phyloP scores from a whole-genome alignment of 345 rosid genomes.

The Passiflora organensis region DNA sequence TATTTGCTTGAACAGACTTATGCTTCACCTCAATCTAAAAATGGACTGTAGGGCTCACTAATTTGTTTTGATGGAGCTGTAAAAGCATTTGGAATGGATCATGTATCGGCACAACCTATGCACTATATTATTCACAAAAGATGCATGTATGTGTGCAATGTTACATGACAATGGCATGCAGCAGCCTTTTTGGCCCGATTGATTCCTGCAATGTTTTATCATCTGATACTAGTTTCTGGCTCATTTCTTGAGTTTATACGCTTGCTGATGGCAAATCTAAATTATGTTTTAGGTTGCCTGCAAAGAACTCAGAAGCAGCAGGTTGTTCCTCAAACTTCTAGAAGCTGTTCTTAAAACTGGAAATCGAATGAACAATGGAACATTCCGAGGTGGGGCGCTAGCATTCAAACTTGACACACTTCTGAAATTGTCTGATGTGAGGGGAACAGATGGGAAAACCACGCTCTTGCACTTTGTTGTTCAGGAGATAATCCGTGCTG shows the following conservation, averaged over 20 bases:
- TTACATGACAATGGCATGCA: too few species aligned
- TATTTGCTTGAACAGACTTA: not conserved
- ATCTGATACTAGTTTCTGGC: conserved; percentile 1
- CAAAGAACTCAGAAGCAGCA: conserved; percentile 72
- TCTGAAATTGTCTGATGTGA: conserved; percentile 85
- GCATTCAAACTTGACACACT: conserved; percentile 99
- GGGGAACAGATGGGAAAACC: conserved; percentile 93
- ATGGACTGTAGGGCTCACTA: too few species aligned
- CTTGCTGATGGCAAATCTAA: not conserved
- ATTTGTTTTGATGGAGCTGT: too few species aligned
- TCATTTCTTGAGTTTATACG: not conserved
- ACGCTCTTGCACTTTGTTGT: conserved; percentile 96
- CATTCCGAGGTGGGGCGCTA: conserved; percentile 94
- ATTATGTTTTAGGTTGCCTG: conserved; percentile 66
- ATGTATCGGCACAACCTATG: too few species aligned
- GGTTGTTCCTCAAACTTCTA: conserved; percentile 86
- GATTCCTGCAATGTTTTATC: not conserved
- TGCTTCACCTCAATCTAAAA: not conserved
- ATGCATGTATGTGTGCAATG: too few species aligned
- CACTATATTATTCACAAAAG: not conserved
- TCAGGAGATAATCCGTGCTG: conserved; percentile 85
- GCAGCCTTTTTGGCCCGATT: not conserved
- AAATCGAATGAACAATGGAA: conserved; percentile 96
- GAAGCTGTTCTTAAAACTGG: conserved; percentile 99
- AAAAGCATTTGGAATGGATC: too few species aligned